Evolutionary conservation across 139 green algal genomes (phyloP), one percentile per base, ranked within the genome.

Genomic region (Bryopsis sp.): DNA sequence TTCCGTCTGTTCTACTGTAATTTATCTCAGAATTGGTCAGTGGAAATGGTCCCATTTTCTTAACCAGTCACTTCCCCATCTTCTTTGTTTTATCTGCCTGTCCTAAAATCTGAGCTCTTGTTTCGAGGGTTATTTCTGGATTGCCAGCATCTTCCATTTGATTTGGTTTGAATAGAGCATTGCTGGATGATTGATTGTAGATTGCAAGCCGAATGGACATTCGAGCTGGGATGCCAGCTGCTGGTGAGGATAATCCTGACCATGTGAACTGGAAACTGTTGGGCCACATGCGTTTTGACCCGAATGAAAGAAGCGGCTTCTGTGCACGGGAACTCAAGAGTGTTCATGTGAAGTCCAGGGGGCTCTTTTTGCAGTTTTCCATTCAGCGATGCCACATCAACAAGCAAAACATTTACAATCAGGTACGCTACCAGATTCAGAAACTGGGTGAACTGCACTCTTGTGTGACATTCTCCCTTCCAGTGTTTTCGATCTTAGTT

Each of bases 251-350:
- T 47, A 38, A 36, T 34, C 67, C 28, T 19, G 43, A 50, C n/a
- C 38, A 33, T 11, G 15, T 57, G 26, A 32, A 70, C 1, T 87
- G 87, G 77, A 87, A 83, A 58, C 83, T 88, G 22, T 78, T 97
- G 24, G 92, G 92, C 39, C 88, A 88, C 74, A 71, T 97, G 1
- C 87, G 80, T 0, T 95, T 97, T 67, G 88, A 96, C 70, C 74
- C 70, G 70, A 97, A 97, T 67, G 86, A 95, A 72, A 82, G 84
- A 60, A 93, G 81, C 60, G 76, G 81, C 47, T 81, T 89, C 71
- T 79, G 91, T 72, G 89, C 91, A 8, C 76, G 91, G 2, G 90
- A 97, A 81, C 83, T 97, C 1, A 97, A 97, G 73, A 93, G 80
- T 58, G 88, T 97, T 72, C 79, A 90, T 35, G 78, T 96, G n/a